Evolutionary conservation across 139 green algal genomes (phyloP).

Genomic region (Asterochloris sp.): DNA sequence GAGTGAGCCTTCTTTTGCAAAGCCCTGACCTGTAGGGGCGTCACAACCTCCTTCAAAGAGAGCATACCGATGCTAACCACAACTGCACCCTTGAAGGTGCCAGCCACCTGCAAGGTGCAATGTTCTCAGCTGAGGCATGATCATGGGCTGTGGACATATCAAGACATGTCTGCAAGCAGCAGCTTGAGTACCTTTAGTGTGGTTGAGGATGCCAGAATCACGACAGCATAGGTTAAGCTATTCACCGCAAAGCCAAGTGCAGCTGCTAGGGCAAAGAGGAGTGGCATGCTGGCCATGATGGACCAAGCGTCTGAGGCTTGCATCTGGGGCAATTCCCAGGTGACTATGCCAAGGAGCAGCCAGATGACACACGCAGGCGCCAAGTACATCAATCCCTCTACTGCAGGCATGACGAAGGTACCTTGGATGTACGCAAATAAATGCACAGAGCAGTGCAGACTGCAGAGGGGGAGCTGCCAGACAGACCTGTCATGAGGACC

Average conservation of each 20-base stretch:
- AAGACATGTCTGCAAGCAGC: too few relatives aligned
- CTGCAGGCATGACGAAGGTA: slow-evolving; percentile 11
- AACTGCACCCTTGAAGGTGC: slow-evolving; percentile 81
- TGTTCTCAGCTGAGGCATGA: too few relatives aligned
- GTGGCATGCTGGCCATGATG: slow-evolving; percentile 28
- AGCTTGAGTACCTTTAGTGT: slow-evolving; percentile 78
- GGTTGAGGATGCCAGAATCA: slow-evolving; percentile 70
- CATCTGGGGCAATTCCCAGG: slow-evolving; percentile 54
- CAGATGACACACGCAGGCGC: slow-evolving; percentile 78
- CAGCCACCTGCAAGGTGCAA: slow-evolving; percentile 52
- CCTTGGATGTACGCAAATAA: not conserved
- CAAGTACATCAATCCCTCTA: slow-evolving; percentile 89
- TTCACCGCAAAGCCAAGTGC: slow-evolving; percentile 87
- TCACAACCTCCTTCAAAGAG: slow-evolving; percentile 69
- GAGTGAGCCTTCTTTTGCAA: too few relatives aligned
- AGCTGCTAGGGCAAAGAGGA: slow-evolving; percentile 60
- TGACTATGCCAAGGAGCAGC: slow-evolving; percentile 54
- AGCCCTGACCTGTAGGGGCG: too few relatives aligned
- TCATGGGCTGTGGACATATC: too few relatives aligned
- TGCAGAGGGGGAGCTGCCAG: not conserved
- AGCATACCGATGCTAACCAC: slow-evolving; percentile 72
- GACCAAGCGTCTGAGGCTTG: slow-evolving; percentile 25
- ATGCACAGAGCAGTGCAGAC: not conserved
- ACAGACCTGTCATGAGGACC: not conserved
- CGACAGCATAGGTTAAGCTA: slow-evolving; percentile 76